Conservation (phyloP, 208 protist species). For the Acanthamoeba lenticulata region DNA sequence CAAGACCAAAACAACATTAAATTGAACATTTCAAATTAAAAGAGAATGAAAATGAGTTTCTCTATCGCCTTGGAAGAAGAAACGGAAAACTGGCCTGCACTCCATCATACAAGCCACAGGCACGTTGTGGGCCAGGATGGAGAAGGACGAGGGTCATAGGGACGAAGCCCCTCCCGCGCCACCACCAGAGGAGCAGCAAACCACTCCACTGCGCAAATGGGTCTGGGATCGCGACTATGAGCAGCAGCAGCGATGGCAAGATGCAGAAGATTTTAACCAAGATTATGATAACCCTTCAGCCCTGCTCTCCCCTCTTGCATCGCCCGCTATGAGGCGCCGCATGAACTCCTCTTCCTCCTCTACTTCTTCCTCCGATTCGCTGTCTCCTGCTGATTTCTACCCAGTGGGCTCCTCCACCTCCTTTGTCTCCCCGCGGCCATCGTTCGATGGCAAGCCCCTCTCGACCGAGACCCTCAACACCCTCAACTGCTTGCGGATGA, state of each 20-base stretch:
- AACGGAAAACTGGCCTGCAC: too few species aligned
- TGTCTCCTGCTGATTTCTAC: too few species aligned
- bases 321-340: not conserved
- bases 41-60: too few species aligned
- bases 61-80: too few species aligned
- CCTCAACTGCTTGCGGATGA: not conserved
- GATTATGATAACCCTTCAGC: not conserved
- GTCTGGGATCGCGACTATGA: not conserved
- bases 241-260: not conserved
- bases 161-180: too few species aligned
- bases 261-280: not conserved
- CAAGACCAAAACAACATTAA: too few species aligned
- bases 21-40: too few species aligned
- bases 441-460: not conserved
- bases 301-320: not conserved
- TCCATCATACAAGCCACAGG: too few species aligned
- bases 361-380: not conserved
- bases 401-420: too few species aligned
- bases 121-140: too few species aligned
- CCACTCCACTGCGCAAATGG: constrained; percentile 13
- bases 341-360: not conserved
- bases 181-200: too few species aligned
- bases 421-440: not conserved
- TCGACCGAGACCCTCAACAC: not conserved
- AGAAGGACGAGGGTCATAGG: too few species aligned